phyloP scores from a whole-genome alignment of 805 yeast genomes.

The Metschnikowia kofuensis region DNA sequence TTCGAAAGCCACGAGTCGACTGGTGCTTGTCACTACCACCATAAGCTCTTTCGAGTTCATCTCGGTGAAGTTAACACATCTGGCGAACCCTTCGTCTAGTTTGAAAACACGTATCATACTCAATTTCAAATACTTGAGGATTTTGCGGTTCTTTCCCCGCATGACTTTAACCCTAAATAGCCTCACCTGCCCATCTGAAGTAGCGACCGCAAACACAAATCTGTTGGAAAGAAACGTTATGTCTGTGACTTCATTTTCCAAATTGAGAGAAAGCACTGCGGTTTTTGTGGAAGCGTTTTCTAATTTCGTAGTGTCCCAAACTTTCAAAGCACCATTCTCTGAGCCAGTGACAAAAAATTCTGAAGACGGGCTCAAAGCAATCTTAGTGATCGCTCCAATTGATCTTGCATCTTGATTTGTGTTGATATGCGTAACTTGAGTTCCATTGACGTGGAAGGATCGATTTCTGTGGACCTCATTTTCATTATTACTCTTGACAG shows the following conservation, averaged over 20 bases:
- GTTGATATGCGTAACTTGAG: constrained; percentile 30
- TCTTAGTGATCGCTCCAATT: constrained; percentile 45
- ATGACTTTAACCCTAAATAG: constrained; percentile 35
- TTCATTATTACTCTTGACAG: constrained; percentile 11
- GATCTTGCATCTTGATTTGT: constrained; percentile 52
- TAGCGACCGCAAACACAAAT: constrained; percentile 57
- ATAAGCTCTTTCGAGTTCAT: constrained; percentile 42
- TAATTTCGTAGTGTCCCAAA: constrained; percentile 74
- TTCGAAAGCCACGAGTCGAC: constrained; percentile 54
- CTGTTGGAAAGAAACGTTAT: constrained; percentile 52
- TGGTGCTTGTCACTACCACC: constrained; percentile 50
- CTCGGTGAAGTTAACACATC: constrained; percentile 41
- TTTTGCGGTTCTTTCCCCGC: constrained; percentile 32
- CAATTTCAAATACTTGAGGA: constrained; percentile 24
- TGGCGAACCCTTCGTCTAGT: constrained; percentile 39
- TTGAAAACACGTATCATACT: constrained; percentile 17
- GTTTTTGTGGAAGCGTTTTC: constrained; percentile 58
- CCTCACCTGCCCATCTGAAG: constrained; percentile 45
- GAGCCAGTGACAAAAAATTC: constrained; percentile 76
- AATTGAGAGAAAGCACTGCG: constrained; percentile 31
- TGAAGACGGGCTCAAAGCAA: constrained; percentile 59
- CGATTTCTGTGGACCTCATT: background rate
- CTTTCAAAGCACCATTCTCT: constrained; percentile 62
- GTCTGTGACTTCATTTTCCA: constrained; percentile 49
- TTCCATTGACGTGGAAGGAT: constrained; percentile 1